These are phyloP conservation scores for Epithemia pelagica DNA, from an alignment of 108 stramenopile species.

Conservation along the genomic window DNA sequence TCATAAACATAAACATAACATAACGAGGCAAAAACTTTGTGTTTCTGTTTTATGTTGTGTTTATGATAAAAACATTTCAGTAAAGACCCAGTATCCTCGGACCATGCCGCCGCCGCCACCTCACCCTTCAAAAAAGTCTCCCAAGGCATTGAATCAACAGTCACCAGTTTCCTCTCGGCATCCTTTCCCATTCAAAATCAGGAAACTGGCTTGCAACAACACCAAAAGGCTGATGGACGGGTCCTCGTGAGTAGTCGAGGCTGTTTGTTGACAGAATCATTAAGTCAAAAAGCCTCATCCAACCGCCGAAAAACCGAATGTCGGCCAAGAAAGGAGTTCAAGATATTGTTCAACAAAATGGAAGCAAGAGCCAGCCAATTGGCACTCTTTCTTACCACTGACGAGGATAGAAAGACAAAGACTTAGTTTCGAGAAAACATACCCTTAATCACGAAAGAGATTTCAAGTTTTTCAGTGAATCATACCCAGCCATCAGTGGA, in stretches of 20 bases:
- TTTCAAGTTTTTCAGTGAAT: no score
- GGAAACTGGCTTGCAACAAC: slow-evolving; percentile 9
- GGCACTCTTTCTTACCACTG: slow-evolving; percentile 35
- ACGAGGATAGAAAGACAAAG: no score
- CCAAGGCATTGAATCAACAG: slow-evolving; percentile 58
- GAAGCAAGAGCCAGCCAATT: slow-evolving; percentile 27
- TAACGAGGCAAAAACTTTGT: no score
- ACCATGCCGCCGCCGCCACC: slow-evolving; percentile 2
- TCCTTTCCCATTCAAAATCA: slow-evolving; percentile 38
- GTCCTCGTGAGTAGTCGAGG: slow-evolving; percentile 51
- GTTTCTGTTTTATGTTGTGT: no score
- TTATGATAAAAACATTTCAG: no score
- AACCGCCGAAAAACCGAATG: slow-evolving; percentile 47
- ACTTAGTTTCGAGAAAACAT: no score
- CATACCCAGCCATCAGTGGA: no score
- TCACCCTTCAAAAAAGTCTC: slow-evolving; percentile 66
- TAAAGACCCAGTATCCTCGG: background rate
- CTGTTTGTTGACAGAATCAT: slow-evolving; percentile 43
- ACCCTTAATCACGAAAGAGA: no score
- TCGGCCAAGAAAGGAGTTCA: slow-evolving; percentile 60
- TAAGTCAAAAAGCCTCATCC: slow-evolving; percentile 52
- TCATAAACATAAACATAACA: no score
- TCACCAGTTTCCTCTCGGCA: slow-evolving; percentile 68
- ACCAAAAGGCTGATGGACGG: slow-evolving; percentile 13
- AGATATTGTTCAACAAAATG: slow-evolving; percentile 44